A percentile compares a stretch with the other conserved stretches of the same genome.
These are phyloP conservation scores for Bassia scoparia DNA, from an alignment of 148 eudicot genomes.

Conservation along the genomic window DNA sequence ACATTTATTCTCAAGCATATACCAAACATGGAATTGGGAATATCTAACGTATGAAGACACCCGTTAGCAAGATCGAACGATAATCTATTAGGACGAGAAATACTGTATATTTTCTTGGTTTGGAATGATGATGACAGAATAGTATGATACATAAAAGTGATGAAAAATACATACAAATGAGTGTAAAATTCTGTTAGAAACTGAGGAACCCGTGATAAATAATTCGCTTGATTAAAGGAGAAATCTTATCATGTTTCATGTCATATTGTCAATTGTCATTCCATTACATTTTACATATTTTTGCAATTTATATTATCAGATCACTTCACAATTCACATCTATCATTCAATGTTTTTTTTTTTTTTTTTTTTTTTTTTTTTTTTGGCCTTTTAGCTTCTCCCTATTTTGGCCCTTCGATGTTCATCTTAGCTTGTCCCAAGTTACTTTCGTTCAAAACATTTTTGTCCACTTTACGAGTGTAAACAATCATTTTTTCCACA, in stretches of 20 bases:
- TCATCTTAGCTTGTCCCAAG: not conserved
- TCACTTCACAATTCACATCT: not conserved
- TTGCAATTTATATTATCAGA: not conserved
- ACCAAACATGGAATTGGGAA: too few relatives aligned
- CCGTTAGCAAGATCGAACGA: too few relatives aligned
- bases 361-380: not conserved
- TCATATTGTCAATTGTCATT: not conserved
- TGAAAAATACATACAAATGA: not conserved
- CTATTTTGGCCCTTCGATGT: not conserved
- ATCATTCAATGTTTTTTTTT: conserved; percentile 6
- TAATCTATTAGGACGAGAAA: too few relatives aligned
- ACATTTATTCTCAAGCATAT: too few relatives aligned
- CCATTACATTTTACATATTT: not conserved
- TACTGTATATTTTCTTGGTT: not conserved
- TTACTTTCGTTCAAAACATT: not conserved
- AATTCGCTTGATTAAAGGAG: not conserved
- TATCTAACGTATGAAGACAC: too few relatives aligned
- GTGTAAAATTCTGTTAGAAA: not conserved
- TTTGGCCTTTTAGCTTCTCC: not conserved
- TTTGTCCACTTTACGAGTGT: too few relatives aligned
- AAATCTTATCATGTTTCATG: not conserved
- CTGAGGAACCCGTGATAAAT: conserved; percentile 1
- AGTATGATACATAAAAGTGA: not conserved
- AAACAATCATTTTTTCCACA: too few relatives aligned
- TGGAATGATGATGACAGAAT: not conserved